Evolutionary conservation across 495 filamentous ascomycete species (phyloP).

Genomic region (Hamigera avellanea): DNA sequence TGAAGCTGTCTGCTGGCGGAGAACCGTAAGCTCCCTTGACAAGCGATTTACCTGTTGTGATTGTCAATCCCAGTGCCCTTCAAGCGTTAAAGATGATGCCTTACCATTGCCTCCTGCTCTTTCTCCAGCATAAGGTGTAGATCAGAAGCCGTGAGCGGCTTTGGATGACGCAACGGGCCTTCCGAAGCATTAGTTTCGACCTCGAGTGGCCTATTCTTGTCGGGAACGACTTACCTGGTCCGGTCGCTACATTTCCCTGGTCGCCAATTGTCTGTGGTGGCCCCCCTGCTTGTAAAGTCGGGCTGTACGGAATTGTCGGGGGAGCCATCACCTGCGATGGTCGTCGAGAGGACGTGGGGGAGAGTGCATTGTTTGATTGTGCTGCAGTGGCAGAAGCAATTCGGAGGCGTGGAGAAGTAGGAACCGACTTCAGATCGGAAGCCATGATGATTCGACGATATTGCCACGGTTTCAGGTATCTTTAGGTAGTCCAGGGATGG

Average conservation of each 20-base stretch:
- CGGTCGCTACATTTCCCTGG: constrained; percentile 44
- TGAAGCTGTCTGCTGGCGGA: constrained; percentile 73
- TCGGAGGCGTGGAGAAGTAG: constrained; percentile 39
- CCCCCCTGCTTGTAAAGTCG: constrained; percentile 14
- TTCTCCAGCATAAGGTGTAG: constrained; percentile 80
- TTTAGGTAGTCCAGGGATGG: background rate
- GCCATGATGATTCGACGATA: constrained; percentile 25
- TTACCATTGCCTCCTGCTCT: constrained; percentile 87
- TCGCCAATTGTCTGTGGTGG: constrained; percentile 27
- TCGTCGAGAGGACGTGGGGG: constrained; percentile 33
- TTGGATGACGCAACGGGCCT: constrained; percentile 67
- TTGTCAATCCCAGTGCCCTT: constrained; percentile 3
- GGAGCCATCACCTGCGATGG: constrained; percentile 37
- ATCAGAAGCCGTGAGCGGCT: constrained; percentile 76
- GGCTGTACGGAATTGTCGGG: constrained; percentile 26
- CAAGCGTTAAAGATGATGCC: constrained; percentile 8
- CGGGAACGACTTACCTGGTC: constrained; percentile 34
- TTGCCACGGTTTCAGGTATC: background rate
- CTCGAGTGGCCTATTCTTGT: background rate
- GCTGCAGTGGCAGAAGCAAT: constrained; percentile 40
- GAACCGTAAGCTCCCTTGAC: constrained; percentile 68
- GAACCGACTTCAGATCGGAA: constrained; percentile 51
- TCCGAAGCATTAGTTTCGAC: background rate
- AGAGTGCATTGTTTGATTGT: constrained; percentile 32
- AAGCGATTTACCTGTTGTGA: constrained; percentile 70